Evolutionary conservation across 164 flowering plant genomes (phyloP), one percentile per base, ranked within the genome.

Genomic region (Vitis rotundifolia): DNA sequence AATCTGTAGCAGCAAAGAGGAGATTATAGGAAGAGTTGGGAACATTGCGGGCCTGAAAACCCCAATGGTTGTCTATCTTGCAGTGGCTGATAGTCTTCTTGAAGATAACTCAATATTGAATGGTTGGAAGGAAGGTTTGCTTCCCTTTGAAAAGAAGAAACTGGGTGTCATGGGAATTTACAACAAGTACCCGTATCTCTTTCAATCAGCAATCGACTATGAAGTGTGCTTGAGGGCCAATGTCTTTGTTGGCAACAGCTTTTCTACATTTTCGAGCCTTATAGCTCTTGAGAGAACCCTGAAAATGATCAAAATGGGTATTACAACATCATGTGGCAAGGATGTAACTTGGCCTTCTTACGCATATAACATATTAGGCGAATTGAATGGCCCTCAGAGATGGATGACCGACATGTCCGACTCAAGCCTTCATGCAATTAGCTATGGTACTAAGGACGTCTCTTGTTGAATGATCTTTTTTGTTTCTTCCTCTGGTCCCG

Each of bases 251-350:
- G 99, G 99, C 7, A 96, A 93, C 67, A 93, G 97, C 71, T 96
- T 87, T 72, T 96, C 99, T 16, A 96, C 98, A 26, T 96, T 96
- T 78, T 96, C 99, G 0, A 91, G 94, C 73, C 97, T 96, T 47
- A 72, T 93, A 49, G 97, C 76, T 67, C 97, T 93, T 15, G 98
- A 92, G 71, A 87, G 98, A 74, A 93, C 94, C 11, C 97, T 86
- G 58, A 90, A 83, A 72, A 70, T 84, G 81, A 77, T 86, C 15
- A 77, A 73, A 60, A 66, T 62, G 75, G 96, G 93, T 11, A 72
- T 69, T 6, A 58, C 72, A 50, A 68, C 68, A 11, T 71, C 81
- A 1, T 95, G 97, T 66, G 78, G 74, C 18, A 19, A 7, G 1
- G 81, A 86, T 68, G 79, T 78, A 49, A 81, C 79, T 49, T 89